Evolutionary conservation across 306 rosid species (phyloP).

Genomic region (Alnus glutinosa): DNA sequence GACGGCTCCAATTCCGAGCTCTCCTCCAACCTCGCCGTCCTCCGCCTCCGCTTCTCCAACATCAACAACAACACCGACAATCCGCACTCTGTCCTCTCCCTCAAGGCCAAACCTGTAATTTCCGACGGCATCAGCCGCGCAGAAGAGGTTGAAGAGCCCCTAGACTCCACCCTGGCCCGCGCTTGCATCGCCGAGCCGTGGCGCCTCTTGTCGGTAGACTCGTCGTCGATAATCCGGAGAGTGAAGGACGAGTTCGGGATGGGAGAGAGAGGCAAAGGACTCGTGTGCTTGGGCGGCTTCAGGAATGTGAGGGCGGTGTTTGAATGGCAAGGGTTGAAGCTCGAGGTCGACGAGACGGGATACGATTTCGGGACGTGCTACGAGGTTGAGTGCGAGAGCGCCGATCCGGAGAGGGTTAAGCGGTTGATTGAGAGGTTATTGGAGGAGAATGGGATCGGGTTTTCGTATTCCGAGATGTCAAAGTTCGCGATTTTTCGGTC

Average conservation of each 20-base stretch:
- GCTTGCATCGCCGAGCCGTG: conserved; percentile 59
- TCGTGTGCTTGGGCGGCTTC: conserved; percentile 61
- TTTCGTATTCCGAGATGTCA: conserved; percentile 39
- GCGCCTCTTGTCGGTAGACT: conserved; percentile 33
- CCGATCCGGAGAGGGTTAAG: conserved; percentile 44
- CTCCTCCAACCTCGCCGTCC: conserved; percentile 55
- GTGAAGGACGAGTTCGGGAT: conserved; percentile 41
- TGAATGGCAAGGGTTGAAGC: conserved; percentile 53
- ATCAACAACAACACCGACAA: conserved; percentile 11
- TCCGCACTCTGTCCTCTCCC: conserved; percentile 38
- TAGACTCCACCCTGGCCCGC: conserved; percentile 47
- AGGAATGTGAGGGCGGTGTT: conserved; percentile 57
- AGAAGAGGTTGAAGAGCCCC: conserved; percentile 54
- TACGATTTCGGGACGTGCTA: conserved; percentile 62
- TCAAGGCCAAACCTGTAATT: conserved; percentile 53
- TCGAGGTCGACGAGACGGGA: conserved; percentile 56
- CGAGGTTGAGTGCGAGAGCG: conserved; percentile 64
- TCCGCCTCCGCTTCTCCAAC: conserved; percentile 56
- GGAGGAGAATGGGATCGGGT: conserved; percentile 42
- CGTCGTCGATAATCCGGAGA: conserved; percentile 37
- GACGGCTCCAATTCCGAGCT: conserved; percentile 55
- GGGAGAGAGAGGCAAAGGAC: conserved; percentile 21
- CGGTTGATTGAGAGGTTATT: conserved; percentile 38
- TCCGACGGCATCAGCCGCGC: conserved; percentile 47
- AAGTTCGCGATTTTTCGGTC: conserved; percentile 48